Evolutionary conservation across 1,139 yeast genomes (phyloP).

Genomic region (Hansenula lynferdii): DNA sequence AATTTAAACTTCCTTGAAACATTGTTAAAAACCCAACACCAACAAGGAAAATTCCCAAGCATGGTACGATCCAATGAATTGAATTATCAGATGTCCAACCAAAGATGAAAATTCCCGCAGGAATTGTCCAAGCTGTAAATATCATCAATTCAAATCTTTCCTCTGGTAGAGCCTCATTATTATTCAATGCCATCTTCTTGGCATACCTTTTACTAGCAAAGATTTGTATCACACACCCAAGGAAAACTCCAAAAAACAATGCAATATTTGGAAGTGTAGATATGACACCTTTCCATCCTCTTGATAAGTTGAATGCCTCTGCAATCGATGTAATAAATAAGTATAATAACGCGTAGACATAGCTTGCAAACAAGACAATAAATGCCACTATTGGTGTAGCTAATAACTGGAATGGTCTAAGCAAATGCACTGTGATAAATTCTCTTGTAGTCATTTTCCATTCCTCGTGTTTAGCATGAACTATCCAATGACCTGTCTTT

Average conservation of each 20-base stretch:
- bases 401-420: constrained; percentile 41
- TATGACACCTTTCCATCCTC: constrained; percentile 36
- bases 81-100: constrained; percentile 55
- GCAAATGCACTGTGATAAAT: constrained; percentile 33
- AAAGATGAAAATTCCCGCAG: constrained; percentile 60
- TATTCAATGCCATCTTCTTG: constrained; percentile 24
- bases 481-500: constrained; percentile 28
- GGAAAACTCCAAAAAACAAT: constrained; percentile 49
- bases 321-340: constrained; percentile 35
- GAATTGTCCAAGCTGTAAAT: constrained; percentile 40
- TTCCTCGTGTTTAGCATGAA: constrained; percentile 37
- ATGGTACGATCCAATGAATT: constrained; percentile 65
- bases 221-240: constrained; percentile 44
- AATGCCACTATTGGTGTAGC: constrained; percentile 38
- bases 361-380: constrained; percentile 38
- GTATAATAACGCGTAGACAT: constrained; percentile 41
- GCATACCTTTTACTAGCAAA: constrained; percentile 27
- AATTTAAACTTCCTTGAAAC: constrained; percentile 47
- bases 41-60: constrained; percentile 51
- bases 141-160: constrained; percentile 47
- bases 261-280: constrained; percentile 54
- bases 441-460: constrained; percentile 33
- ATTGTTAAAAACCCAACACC: constrained; percentile 58
- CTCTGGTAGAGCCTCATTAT: constrained; percentile 46
- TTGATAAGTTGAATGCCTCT: constrained; percentile 26